Base-by-base conservation (phyloP, 1,284 basidiomycete genomes). In the Naganishia sp. region DNA sequence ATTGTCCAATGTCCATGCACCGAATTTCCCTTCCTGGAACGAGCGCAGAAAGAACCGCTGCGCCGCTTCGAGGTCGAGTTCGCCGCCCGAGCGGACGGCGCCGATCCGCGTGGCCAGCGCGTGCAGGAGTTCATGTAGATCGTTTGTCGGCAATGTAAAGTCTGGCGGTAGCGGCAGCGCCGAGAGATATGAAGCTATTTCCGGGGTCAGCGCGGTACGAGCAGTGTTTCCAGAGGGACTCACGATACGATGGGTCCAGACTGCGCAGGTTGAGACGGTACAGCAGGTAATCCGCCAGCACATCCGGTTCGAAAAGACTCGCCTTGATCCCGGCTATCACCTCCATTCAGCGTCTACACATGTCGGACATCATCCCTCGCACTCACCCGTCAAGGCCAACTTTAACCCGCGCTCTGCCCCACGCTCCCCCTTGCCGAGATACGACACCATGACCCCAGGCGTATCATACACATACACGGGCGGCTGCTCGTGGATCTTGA, bases 381-480 rank as follows among this genome's bases (percentile, higher is more conserved):
- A 76, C 83, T 68, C 67, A 93, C 94, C 90, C 49, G 95, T 95
- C 65, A 98, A 81, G 47, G 93, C 94, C 31, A 98, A 85, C 80
- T 96, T 97, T 64, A 97, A 83, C 5, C 92, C 95, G 69, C 90
- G 84, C 78, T 99, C 95, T 52, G 92, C 88, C 28, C 93, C 95
- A 67, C 83, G 82, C 54, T 85, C 83, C 1, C 93, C 93, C 64
- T 84, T 85, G 1, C 95, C 95, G n/a, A 98, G 84, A 79, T 90
- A 98, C 4, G 94, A 93, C 41, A 97, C 83, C 94, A 99, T 98
- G 46, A 98, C 90, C 0, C 95, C 96, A 0, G 95, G 96, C 6
- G 92, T 90, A 81, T 99, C 95, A 75, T 90, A 94, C 3, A 95
- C 90, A 80, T 99, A 98, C 18, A 97, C 88, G 6, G 88, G 83